Evolutionary conservation across 805 yeast genomes (phyloP).

Genomic region (Suhomyces sp.): DNA sequence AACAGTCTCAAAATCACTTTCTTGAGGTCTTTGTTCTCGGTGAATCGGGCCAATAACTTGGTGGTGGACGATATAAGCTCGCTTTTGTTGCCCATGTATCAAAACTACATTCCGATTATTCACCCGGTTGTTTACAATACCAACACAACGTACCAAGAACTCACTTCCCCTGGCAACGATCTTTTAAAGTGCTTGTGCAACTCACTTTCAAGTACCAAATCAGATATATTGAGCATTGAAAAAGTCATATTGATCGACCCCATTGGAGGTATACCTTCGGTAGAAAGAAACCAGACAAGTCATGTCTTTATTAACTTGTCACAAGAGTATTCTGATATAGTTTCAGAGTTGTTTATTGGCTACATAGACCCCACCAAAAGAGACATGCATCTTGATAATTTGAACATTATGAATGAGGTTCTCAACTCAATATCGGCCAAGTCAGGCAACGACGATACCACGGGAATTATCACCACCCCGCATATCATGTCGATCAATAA

Average conservation of each 20-base stretch:
- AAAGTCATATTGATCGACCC: constrained; percentile 78
- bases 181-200: constrained; percentile 25
- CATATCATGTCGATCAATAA: constrained; percentile 57
- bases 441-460: constrained; percentile 42
- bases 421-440: constrained; percentile 48
- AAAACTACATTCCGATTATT: constrained; percentile 58
- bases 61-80: constrained; percentile 26
- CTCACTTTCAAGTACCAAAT: constrained; percentile 20
- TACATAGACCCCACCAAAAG: constrained; percentile 44
- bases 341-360: constrained; percentile 61
- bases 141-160: constrained; percentile 20
- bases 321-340: constrained; percentile 73
- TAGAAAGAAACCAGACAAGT: constrained; percentile 73
- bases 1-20: constrained; percentile 23
- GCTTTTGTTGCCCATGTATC: constrained; percentile 39
- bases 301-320: constrained; percentile 84
- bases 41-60: constrained; percentile 4
- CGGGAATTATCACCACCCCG: constrained; percentile 88
- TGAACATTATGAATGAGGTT: constrained; percentile 60
- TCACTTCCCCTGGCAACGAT: constrained; percentile 20
- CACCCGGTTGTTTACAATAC: constrained; percentile 45
- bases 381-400: constrained; percentile 61
- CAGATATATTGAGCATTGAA: constrained; percentile 57
- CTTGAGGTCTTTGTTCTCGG: constrained; percentile 26
- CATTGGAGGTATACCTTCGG: constrained; percentile 87